A percentile compares a stretch with the other conserved stretches of the same genome.
phyloP scores from a whole-genome alignment of 345 rosid species.

The Arabis hirsuta region DNA sequence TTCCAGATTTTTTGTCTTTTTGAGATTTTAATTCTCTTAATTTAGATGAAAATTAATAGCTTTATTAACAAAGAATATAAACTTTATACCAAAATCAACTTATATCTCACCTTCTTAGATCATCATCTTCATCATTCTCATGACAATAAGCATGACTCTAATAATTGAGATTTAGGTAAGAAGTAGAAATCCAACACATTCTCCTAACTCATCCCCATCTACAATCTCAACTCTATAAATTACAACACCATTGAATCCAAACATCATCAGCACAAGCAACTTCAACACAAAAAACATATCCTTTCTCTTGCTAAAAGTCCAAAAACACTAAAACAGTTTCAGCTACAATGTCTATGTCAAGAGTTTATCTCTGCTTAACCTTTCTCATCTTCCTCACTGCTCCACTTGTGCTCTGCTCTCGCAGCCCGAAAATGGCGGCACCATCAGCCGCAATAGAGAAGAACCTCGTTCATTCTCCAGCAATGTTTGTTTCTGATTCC shows the following conservation, averaged over 20 bases:
- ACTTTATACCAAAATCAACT: conserved; percentile 21
- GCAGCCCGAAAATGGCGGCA: conserved; percentile 9
- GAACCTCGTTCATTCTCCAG: conserved; percentile 32
- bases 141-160: conserved; percentile 33
- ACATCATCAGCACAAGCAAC: conserved; percentile 9
- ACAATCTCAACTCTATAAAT: conserved; percentile 33
- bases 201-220: conserved; percentile 15
- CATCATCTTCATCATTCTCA: conserved; percentile 5
- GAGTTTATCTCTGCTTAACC: conserved; percentile 32
- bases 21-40: not conserved
- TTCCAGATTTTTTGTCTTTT: conserved; percentile 2
- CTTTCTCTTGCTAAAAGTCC: not conserved
- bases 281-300: not conserved
- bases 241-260: conserved; percentile 27
- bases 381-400: conserved; percentile 31
- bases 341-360: conserved; percentile 39
- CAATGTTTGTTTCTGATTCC: conserved; percentile 24
- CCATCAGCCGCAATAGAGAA: conserved; percentile 26
- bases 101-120: conserved; percentile 13
- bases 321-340: not conserved
- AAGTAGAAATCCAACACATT: conserved; percentile 37
- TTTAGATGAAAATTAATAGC: conserved; percentile 6
- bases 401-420: conserved; percentile 35
- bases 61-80: not conserved
- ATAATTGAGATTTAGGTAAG: conserved; percentile 27